A percentile compares a stretch with the other conserved stretches of the same genome.
phyloP scores from a whole-genome alignment of 768 basidiomycete genomes.

The Porpolomopsis calyptriformis region DNA sequence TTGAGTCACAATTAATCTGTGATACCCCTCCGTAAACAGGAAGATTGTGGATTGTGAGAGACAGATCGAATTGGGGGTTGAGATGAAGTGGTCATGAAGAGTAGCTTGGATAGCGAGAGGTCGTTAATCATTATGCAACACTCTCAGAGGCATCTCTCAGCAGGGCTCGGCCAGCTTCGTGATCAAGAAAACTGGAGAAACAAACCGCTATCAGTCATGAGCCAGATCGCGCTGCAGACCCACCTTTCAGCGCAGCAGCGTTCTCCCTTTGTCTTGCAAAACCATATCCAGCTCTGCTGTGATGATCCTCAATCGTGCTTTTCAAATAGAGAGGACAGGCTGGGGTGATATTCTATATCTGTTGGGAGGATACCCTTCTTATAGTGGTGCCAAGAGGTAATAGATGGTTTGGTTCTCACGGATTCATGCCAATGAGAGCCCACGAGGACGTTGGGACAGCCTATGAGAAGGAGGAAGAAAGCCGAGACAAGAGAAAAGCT shows the following conservation, averaged over 20 bases:
- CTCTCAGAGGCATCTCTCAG: conserved; percentile 35
- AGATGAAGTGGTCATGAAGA: too few species aligned
- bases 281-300: conserved; percentile 42
- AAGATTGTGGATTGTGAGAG: too few species aligned
- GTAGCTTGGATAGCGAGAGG: too few species aligned
- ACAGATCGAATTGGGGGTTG: too few species aligned
- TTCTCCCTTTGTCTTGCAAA: conserved; percentile 80
- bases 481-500: conserved; percentile 80
- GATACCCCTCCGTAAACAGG: too few species aligned
- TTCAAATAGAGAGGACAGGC: conserved; percentile 18
- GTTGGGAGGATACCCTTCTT: conserved; percentile 47
- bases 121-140: too few species aligned
- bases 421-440: conserved; percentile 69
- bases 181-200: conserved; percentile 39
- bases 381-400: conserved; percentile 56
- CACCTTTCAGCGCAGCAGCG: conserved; percentile 56
- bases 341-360: conserved; percentile 26
- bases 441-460: conserved; percentile 72
- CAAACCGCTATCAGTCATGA: not conserved
- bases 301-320: conserved; percentile 7
- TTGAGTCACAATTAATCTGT: too few species aligned
- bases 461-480: conserved; percentile 76
- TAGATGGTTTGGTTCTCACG: conserved; percentile 54
- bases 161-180: conserved; percentile 47
- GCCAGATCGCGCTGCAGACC: conserved; percentile 9